Base-by-base conservation (phyloP, 805 yeast genomes). In the Barnettozyma botsteinii region DNA sequence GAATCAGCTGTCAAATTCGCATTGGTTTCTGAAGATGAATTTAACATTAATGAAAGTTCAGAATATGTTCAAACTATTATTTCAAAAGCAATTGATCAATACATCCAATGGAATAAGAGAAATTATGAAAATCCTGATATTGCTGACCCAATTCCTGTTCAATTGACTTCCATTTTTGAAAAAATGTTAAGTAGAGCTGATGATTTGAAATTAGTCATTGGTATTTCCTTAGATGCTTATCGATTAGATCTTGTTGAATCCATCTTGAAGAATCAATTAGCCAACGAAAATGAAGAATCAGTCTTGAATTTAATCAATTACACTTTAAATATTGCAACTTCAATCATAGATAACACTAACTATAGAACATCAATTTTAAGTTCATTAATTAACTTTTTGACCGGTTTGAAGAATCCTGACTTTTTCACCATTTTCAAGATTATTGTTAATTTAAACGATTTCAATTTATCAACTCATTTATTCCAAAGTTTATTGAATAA, bases 1-100 rank as follows among this genome's bases (percentile, higher is more conserved):
- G 94, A 85, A 48, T 73, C 89, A 4, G 85, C 96, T 9, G 96
- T 93, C 47, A 83, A 78, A 59, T 93, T 79, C 60, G 91, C 96
- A 3, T 72, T 93, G 32, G 81, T 78, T 24, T 91, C 98, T 17
- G 96, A 85, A 23, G 72, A 77, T 21, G 79, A 76, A 55, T 88
- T 93, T 59, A 74, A 89, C 61, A 67, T 88, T 37, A 69, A 77
- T 43, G 87, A 83, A 52, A 69, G 74, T 45, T 74, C 86, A n/a
- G 95, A 91, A 64, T 93, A 76, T 64, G 84, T 83, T 45, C 95
- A 93, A 65, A 91, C 98, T 4, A 85, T 93, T 53, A 93, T 93
- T 21, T 85, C 96, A 20, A 86, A 89, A 60, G 87, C 97, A 62
- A 85, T 93, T 61, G 87, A 84, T 56, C 76, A 77, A 48, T 93